Evolutionary conservation across 2,329 filamentous ascomycete genomes (phyloP).

Genomic region (Zasmidium angulare): DNA sequence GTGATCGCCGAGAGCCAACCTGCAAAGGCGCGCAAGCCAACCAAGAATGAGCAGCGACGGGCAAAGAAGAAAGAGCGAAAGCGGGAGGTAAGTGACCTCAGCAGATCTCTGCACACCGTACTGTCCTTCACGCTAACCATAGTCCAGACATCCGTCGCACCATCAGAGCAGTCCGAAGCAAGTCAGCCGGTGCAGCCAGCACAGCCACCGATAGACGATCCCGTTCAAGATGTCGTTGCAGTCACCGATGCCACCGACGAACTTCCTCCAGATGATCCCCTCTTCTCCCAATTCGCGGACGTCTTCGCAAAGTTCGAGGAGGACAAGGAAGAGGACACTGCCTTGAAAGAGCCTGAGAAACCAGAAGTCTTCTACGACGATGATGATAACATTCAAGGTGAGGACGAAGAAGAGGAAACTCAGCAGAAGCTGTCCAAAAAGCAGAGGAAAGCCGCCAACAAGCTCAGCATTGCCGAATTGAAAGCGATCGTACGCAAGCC

Average conservation of each 20-base stretch:
- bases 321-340: conserved; percentile 46
- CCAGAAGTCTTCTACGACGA: conserved; percentile 82
- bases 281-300: conserved; percentile 79
- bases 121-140: conserved; percentile 13
- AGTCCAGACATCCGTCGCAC: conserved; percentile 11
- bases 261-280: conserved; percentile 56
- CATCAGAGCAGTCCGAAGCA: conserved; percentile 33
- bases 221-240: conserved; percentile 27
- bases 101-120: neutral
- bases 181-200: conserved; percentile 27
- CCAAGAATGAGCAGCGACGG: conserved; percentile 90
- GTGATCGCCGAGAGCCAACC: conserved; percentile 32
- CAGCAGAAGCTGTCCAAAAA: conserved; percentile 82
- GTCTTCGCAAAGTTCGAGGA: conserved; percentile 79
- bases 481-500: conserved; percentile 89
- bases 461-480: conserved; percentile 89
- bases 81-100: conserved; percentile 45
- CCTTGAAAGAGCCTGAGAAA: conserved; percentile 69
- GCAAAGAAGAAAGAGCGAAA: conserved; percentile 94
- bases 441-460: conserved; percentile 86
- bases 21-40: conserved; percentile 62
- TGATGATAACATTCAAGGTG: conserved; percentile 82
- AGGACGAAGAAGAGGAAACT: conserved; percentile 68
- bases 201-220: conserved; percentile 28
- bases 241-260: conserved; percentile 25